Percentiles rank a stretch among this genome's conserved stretches.
These are phyloP conservation scores for Blastosporella zonata DNA, from an alignment of 1,284 basidiomycete genomes.

Conservation along the genomic window DNA sequence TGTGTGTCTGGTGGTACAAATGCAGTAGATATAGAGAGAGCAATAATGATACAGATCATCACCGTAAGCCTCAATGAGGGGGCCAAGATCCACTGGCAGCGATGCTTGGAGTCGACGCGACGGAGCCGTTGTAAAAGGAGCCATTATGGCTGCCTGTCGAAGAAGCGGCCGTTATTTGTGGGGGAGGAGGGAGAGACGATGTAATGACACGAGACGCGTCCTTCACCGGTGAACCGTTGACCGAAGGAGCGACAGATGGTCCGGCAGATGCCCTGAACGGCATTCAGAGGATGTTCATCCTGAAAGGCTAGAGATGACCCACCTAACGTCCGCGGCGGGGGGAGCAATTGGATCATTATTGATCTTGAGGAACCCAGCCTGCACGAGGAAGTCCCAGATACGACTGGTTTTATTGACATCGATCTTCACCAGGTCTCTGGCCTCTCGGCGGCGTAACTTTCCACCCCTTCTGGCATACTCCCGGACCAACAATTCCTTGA, in stretches of 20 bases:
- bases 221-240: slow-evolving; percentile 34
- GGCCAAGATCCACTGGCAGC: slow-evolving; percentile 16
- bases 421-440: slow-evolving; percentile 85
- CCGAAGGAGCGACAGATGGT: slow-evolving; percentile 18
- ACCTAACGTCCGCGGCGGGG: slow-evolving; percentile 30
- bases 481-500: slow-evolving; percentile 89
- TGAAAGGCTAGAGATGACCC: slow-evolving; percentile 2
- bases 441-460: slow-evolving; percentile 80
- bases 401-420: slow-evolving; percentile 89
- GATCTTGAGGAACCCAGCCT: slow-evolving; percentile 71
- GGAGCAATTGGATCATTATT: slow-evolving; percentile 40
- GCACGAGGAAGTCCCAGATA: slow-evolving; percentile 87
- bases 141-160: slow-evolving; percentile 34
- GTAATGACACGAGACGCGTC: slow-evolving; percentile 19
- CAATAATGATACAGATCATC: slow-evolving; percentile 12
- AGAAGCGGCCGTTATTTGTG: slow-evolving; percentile 26
- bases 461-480: slow-evolving; percentile 90
- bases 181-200: slow-evolving; percentile 27
- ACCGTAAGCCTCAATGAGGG: slow-evolving; percentile 14
- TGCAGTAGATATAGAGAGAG: slow-evolving; percentile 12
- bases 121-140: slow-evolving; percentile 32
- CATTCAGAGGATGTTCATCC: not conserved
- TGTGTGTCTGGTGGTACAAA: slow-evolving; percentile 18
- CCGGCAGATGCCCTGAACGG: slow-evolving; percentile 12
- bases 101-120: slow-evolving; percentile 27